Base-by-base conservation (phyloP, 345 rosid species). In the Eucalyptus globulus region DNA sequence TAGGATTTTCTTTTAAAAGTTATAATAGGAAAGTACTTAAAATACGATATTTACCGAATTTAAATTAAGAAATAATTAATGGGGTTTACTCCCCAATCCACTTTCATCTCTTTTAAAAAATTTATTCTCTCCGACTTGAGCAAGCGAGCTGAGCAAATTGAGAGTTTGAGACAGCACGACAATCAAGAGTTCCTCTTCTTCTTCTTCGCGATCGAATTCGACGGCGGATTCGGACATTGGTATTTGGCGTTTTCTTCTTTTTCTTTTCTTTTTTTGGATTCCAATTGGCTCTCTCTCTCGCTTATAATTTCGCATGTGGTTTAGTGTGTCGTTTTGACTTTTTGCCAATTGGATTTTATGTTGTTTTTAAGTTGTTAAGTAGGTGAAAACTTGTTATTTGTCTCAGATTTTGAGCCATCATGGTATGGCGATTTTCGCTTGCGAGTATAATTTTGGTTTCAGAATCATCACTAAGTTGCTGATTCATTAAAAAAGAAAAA, bases 181-280 rank as follows among this genome's bases (percentile, higher is more conserved):
- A 87, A 91, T 96, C 81, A 97, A 95, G 86, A 94, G 94, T 47
- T 49, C 50, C 4, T 86, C 89, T 1, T 47, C 24, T 93, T 92
- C 88, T 90, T 50, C 53, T 50, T 50, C 95, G 86, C 93, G 94
- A 91, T 92, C 97, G 90, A 91, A 95, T 89, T 93, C 97, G 72
- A 91, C 95, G 88, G 97, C 96, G 49, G 99, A 97, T 93, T 96
- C 99, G 43, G 95, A 97, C 93, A 93, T 97, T 53, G 99, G 99
- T 86, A 97, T 97, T 93, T 14, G 53, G 19, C 53, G 1, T 50
- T 14, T 14, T 50, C 19, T 50, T 50, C 17, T 50, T 50, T 50
- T 50, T 50, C 17, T 14, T 50, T 50, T 50, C 17, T 15, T 50
- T 50, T 49, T 50, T 50, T 14, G 17, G 53, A 50, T 50, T 50